A percentile compares a stretch with the other conserved stretches of the same genome.
These are phyloP conservation scores for Raddia guianensis DNA, from an alignment of 176 grass and related monocot species.

Conservation along the genomic window DNA sequence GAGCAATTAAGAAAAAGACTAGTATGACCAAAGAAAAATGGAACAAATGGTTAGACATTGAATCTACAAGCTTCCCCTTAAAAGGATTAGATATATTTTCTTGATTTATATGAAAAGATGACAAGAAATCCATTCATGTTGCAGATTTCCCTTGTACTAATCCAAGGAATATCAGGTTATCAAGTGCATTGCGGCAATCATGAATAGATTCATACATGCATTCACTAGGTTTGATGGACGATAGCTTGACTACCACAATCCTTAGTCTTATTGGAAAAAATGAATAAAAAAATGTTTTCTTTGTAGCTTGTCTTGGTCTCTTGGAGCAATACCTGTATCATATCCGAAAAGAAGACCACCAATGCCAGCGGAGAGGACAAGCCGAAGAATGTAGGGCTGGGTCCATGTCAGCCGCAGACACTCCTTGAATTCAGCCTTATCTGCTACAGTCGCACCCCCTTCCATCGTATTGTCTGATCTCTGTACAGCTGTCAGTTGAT, in stretches of 20 bases:
- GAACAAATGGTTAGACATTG: background rate
- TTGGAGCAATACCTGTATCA: slow-evolving; percentile 73
- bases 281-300: background rate
- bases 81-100: background rate
- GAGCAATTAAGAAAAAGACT: background rate
- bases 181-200: no score
- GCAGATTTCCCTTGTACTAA: background rate
- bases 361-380: slow-evolving; percentile 90
- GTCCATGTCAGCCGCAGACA: slow-evolving; percentile 76
- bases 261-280: background rate
- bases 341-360: slow-evolving; percentile 97
- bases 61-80: background rate
- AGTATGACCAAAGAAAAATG: background rate
- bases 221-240: background rate
- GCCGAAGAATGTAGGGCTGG: slow-evolving; percentile 86
- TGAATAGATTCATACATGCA: slow-evolving; percentile 5
- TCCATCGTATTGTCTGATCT: slow-evolving; percentile 57
- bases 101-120: background rate
- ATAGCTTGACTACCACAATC: background rate
- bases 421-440: slow-evolving; percentile 77
- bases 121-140: background rate
- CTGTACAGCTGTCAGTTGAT: background rate
- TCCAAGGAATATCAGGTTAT: background rate
- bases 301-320: background rate
- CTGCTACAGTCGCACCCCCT: slow-evolving; percentile 55